phyloP scores from a whole-genome alignment of 1,139 yeast genomes.

The Taphrina communis region DNA sequence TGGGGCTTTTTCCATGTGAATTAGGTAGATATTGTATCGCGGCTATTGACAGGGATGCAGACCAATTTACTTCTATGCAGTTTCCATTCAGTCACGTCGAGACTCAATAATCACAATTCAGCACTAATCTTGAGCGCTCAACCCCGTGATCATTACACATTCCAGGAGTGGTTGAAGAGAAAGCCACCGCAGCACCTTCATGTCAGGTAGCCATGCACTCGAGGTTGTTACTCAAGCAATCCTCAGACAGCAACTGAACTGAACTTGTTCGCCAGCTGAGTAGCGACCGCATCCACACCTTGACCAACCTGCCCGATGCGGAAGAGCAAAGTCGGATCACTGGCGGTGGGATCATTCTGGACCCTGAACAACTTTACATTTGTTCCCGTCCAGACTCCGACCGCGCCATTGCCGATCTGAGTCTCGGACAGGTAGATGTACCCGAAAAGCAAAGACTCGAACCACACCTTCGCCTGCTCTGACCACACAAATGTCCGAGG shows the following conservation, averaged over 20 bases:
- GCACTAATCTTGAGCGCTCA: too few relatives aligned
- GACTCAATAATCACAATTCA: too few relatives aligned
- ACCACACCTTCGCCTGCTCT: slow-evolving; percentile 74
- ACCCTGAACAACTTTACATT: slow-evolving; percentile 36
- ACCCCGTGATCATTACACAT: too few relatives aligned
- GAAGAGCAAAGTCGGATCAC: slow-evolving; percentile 26
- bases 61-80: too few relatives aligned
- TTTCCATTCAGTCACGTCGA: too few relatives aligned
- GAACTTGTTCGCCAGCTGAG: slow-evolving; percentile 20
- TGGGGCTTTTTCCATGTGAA: too few relatives aligned
- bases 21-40: too few relatives aligned
- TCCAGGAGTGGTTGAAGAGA: background rate
- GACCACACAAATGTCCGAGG: slow-evolving; percentile 67
- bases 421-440: slow-evolving; percentile 60
- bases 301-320: slow-evolving; percentile 26
- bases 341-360: slow-evolving; percentile 20
- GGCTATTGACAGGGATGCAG: too few relatives aligned
- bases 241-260: background rate
- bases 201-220: too few relatives aligned
- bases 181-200: too few relatives aligned
- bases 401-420: slow-evolving; percentile 35
- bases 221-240: too few relatives aligned
- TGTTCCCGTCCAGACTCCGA: slow-evolving; percentile 41
- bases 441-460: slow-evolving; percentile 70
- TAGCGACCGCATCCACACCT: slow-evolving; percentile 34